Percentiles rank a stretch among this genome's conserved stretches.
These are phyloP conservation scores for Neopestalotiopsis clavispora DNA, from an alignment of 2,329 filamentous ascomycete species.

Conservation along the genomic window DNA sequence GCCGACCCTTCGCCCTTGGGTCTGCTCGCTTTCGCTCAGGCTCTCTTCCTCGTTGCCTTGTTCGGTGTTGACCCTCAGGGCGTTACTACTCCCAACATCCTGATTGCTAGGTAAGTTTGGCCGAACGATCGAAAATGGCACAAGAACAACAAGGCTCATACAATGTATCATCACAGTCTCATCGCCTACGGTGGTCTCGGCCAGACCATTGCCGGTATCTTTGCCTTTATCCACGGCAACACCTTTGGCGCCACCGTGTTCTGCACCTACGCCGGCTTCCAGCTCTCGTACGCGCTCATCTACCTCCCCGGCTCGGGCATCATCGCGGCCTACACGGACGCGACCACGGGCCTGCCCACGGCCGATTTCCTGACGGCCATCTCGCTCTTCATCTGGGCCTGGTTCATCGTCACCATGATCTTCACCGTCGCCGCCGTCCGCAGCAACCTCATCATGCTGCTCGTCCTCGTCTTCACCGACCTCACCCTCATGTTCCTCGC, in stretches of 20 bases:
- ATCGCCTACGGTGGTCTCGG: constrained; percentile 42
- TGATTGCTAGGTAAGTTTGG: constrained; percentile 30
- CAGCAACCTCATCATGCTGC: constrained; percentile 12
- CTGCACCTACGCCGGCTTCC: constrained; percentile 44
- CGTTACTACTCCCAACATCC: constrained; percentile 30
- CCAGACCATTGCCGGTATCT: constrained; percentile 30
- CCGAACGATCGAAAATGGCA: neutral
- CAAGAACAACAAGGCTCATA: neutral
- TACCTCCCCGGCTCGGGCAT: constrained; percentile 43
- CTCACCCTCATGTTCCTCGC: constrained; percentile 7
- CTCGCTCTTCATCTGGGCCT: constrained; percentile 85
- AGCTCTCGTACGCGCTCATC: constrained; percentile 43
- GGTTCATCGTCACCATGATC: constrained; percentile 50
- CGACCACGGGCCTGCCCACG: constrained; percentile 29
- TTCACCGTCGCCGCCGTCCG: constrained; percentile 12
- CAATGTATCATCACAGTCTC: constrained; percentile 26
- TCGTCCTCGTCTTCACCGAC: constrained; percentile 11
- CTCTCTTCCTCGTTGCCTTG: constrained; percentile 31
- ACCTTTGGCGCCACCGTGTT: constrained; percentile 43
- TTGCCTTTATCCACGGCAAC: constrained; percentile 31
- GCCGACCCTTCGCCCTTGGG: constrained; percentile 35
- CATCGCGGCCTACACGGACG: constrained; percentile 39
- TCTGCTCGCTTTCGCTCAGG: constrained; percentile 42
- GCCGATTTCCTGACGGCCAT: constrained; percentile 46
- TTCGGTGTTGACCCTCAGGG: constrained; percentile 28